These are phyloP conservation scores for Pseudozyma tsukubaensis DNA, from an alignment of 1,284 basidiomycete genomes.

Conservation along the genomic window DNA sequence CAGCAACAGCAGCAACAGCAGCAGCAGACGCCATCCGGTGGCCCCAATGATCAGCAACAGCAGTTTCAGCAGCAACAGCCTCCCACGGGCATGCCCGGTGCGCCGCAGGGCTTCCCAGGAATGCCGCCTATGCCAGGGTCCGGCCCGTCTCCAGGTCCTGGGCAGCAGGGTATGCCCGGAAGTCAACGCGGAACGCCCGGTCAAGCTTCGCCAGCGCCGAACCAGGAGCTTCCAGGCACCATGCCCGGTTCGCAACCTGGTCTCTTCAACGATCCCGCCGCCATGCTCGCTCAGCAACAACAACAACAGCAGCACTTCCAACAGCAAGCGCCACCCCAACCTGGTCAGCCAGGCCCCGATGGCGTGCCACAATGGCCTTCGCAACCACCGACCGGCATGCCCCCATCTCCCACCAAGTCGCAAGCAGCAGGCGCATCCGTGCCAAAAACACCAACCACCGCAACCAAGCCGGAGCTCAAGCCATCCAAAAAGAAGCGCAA, in stretches of 20 bases:
- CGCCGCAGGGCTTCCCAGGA: constrained; percentile 21
- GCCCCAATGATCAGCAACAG: constrained; percentile 10
- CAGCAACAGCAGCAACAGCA: constrained; percentile 29
- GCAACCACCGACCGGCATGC: constrained; percentile 27
- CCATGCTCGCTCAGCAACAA: constrained; percentile 33
- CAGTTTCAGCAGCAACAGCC: constrained; percentile 18
- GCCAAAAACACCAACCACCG: constrained; percentile 26
- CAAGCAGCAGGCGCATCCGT: constrained; percentile 16
- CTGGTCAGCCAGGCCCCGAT: constrained; percentile 21
- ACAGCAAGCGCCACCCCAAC: constrained; percentile 10
- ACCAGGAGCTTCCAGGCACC: constrained; percentile 24
- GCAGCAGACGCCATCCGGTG: constrained; percentile 17
- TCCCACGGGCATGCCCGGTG: constrained; percentile 8
- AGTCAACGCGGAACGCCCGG: constrained; percentile 12
- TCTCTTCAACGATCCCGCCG: constrained; percentile 22
- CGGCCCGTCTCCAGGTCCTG: constrained; percentile 16
- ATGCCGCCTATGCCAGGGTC: constrained; percentile 18
- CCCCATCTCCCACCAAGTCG: constrained; percentile 33
- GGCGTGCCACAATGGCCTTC: constrained; percentile 41
- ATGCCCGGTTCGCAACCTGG: constrained; percentile 32
- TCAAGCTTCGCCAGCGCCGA: constrained; percentile 31
- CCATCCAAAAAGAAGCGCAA: constrained; percentile 46
- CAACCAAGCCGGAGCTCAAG: constrained; percentile 33
- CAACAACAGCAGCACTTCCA: constrained; percentile 19
- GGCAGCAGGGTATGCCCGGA: constrained; percentile 13